Conservation (phyloP, 164 flowering plant genomes). For the Tinospora cordifolia region DNA sequence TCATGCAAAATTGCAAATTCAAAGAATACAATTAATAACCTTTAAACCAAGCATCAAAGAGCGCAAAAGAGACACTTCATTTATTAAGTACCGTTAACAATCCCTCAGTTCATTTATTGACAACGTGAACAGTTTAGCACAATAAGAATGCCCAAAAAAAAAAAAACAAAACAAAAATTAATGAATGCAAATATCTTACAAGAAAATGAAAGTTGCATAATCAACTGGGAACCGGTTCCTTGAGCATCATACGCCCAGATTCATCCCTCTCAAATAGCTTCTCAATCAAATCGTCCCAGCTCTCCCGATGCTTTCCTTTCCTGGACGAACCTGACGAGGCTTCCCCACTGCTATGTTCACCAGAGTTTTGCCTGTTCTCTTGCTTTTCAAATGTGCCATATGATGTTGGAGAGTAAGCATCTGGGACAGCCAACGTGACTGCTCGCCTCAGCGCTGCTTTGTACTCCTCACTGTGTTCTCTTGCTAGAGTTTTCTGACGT, state of each 20-base stretch:
- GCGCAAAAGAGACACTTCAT: neutral
- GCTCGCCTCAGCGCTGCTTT: slow-evolving; percentile 81
- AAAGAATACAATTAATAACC: too few species aligned
- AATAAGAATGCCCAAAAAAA: neutral
- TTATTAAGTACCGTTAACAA: neutral
- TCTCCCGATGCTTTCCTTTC: slow-evolving; percentile 29
- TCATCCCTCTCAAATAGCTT: slow-evolving; percentile 67
- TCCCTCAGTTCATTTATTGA: neutral
- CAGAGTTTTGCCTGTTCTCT: slow-evolving; percentile 23
- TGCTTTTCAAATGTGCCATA: slow-evolving; percentile 66
- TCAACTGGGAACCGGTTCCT: slow-evolving; percentile 10
- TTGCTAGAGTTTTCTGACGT: slow-evolving; percentile 47
- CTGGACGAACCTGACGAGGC: slow-evolving; percentile 23
- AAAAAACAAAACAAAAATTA: neutral
- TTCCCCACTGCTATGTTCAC: neutral
- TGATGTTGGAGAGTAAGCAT: slow-evolving; percentile 53
- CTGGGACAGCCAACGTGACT: slow-evolving; percentile 53
- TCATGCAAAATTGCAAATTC: too few species aligned
- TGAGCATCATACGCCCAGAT: slow-evolving; percentile 52
- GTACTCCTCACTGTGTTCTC: slow-evolving; percentile 65
- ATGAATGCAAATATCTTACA: slow-evolving; percentile 4
- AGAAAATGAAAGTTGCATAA: neutral
- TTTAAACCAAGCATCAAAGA: too few species aligned
- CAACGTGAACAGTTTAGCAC: neutral
- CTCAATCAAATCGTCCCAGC: slow-evolving; percentile 68